These are phyloP conservation scores for Epichloe baconii DNA, from an alignment of 2,329 filamentous ascomycete genomes.

Conservation along the genomic window DNA sequence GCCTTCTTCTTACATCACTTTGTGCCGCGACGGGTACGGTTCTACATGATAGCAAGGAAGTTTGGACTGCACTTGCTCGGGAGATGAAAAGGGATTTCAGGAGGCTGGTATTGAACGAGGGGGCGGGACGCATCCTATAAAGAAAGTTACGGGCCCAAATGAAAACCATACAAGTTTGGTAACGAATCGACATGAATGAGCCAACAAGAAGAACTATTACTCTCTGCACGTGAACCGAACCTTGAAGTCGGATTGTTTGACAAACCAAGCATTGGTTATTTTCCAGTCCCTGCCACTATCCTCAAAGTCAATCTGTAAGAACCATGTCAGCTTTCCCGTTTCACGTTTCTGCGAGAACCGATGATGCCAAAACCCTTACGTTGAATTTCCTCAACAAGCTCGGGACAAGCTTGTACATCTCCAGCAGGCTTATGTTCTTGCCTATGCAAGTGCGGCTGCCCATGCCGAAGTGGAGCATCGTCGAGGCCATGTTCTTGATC, in stretches of 20 bases:
- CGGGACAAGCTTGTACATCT: conserved; percentile 30
- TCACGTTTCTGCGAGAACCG: too few species aligned
- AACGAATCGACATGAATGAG: too few species aligned
- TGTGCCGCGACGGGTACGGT: conserved; percentile 1
- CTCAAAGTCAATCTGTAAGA: neutral
- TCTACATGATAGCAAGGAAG: neutral
- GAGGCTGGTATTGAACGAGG: too few species aligned
- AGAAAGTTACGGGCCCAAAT: too few species aligned
- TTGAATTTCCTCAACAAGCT: neutral
- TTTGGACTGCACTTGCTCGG: neutral
- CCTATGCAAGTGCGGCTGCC: conserved; percentile 30
- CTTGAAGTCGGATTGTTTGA: neutral
- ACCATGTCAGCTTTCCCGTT: neutral
- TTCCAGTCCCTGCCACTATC: neutral
- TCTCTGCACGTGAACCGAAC: neutral
- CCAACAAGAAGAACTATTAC: neutral
- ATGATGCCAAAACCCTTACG: neutral
- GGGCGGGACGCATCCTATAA: too few species aligned
- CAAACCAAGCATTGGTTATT: neutral
- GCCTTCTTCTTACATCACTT: conserved; percentile 14
- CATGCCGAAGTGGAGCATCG: conserved; percentile 21
- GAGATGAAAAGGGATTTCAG: too few species aligned
- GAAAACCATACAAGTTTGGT: too few species aligned
- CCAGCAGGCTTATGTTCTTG: conserved; percentile 27
- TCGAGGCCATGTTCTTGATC: neutral